A percentile compares a stretch with the other conserved stretches of the same genome.
These are phyloP conservation scores for Globisporangium cederbergense DNA, from an alignment of 352 stramenopile species.

Conservation along the genomic window DNA sequence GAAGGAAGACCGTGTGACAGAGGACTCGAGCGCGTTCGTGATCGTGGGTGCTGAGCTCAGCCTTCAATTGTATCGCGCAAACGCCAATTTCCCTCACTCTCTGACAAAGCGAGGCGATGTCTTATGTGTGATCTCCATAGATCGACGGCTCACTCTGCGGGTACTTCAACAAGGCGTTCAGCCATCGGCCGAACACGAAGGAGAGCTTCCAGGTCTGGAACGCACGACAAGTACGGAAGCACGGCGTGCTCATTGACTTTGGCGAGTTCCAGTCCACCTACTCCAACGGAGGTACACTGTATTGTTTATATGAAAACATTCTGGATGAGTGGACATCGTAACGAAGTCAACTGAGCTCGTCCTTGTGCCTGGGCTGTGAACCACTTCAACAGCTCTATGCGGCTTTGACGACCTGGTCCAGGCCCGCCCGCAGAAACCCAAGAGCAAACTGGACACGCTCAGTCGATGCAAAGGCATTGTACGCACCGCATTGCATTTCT, in stretches of 20 bases:
- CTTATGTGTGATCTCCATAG: constrained; percentile 16
- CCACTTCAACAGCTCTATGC: constrained; percentile 35
- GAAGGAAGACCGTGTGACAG: constrained; percentile 43
- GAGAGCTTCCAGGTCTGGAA: constrained; percentile 56
- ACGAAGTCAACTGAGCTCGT: not conserved
- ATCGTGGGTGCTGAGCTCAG: constrained; percentile 27
- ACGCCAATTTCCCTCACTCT: not conserved
- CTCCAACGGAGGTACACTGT: constrained; percentile 32
- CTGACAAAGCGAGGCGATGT: not conserved
- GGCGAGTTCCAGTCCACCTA: constrained; percentile 61
- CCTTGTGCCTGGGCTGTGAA: not conserved
- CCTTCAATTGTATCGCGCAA: not conserved
- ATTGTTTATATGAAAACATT: not conserved
- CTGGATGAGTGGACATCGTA: not conserved
- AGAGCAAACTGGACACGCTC: not conserved
- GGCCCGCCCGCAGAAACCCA: not conserved
- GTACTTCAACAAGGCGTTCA: constrained; percentile 65
- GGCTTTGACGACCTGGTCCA: constrained; percentile 51
- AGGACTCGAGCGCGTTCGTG: constrained; percentile 37
- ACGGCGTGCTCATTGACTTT: constrained; percentile 60
- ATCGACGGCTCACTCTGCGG: constrained; percentile 68
- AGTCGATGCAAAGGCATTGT: constrained; percentile 38
- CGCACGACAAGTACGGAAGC: constrained; percentile 31
- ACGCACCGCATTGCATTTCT: not conserved
- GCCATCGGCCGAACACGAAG: constrained; percentile 28